Base-by-base conservation (phyloP, 805 yeast species). In the Kuraishia cidri region DNA sequence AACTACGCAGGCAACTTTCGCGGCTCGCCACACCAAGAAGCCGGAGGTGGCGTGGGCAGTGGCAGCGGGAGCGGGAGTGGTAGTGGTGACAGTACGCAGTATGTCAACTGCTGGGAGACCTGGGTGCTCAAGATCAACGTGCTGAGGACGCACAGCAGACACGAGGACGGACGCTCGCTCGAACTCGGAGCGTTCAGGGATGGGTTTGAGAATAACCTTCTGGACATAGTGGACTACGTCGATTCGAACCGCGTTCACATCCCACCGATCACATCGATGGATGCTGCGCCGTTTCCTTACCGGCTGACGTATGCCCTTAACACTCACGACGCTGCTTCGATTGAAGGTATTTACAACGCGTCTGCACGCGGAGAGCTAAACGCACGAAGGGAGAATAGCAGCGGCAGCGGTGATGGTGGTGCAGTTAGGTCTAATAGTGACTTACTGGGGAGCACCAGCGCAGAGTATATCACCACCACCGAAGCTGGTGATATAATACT, bases 251-350 rank as follows among this genome's bases (percentile, higher is more conserved):
- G 73, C 44, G 70, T 64, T 30, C 87, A 79, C 42, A 75, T 84
- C 2, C 94, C 94, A 3, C 81, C 84, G 1, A 79, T 83, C 16
- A 71, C 79, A 12, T 69, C 83, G 2, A 58, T 75, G 11, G 86
- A 79, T 3, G 56, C 69, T 19, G 56, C 75, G 8, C 90, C 92
- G 3, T 83, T 83, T 45, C 84, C 72, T 0, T 72, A 65, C 42
- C 54, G 55, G 29, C 58, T 74, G 3, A 33, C 46, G 11, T 49
- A 39, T 34, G 50, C 48, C 11, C 32, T 43, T 23, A 45, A 48
- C 33, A 47, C 54, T 3, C 46, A 46, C 30, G 50, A 46, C 26
- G 34, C 44, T 2, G 39, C 36, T 20, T 34, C 49, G 3, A 46
- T 56, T 11, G 53, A 61, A 7, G 26, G 31, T n/a, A 45, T 47